These are phyloP conservation scores for Cladosporium sp. DNA, from an alignment of 2,329 filamentous ascomycete species.

Conservation along the genomic window DNA sequence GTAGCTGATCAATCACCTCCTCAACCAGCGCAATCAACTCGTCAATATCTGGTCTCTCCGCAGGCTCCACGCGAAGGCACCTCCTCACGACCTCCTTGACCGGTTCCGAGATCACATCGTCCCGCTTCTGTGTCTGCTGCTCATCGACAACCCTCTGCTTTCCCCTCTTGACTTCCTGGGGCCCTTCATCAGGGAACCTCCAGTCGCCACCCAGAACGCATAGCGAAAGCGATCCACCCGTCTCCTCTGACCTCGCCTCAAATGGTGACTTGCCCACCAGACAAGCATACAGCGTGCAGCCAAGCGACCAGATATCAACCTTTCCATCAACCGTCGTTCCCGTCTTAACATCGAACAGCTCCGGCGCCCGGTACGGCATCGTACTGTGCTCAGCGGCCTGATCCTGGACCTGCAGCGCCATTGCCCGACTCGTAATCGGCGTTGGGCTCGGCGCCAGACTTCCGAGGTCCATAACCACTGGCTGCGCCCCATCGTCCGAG, in stretches of 20 bases:
- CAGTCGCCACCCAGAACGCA: constrained; percentile 92
- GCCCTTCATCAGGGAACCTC: constrained; percentile 87
- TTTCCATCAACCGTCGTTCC: constrained; percentile 89
- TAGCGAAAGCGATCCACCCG: constrained; percentile 84
- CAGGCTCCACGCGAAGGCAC: constrained; percentile 80
- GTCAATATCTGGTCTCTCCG: constrained; percentile 79
- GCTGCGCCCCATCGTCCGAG: constrained; percentile 76
- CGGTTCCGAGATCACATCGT: constrained; percentile 63
- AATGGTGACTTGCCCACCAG: constrained; percentile 95
- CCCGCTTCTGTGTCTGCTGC: constrained; percentile 28
- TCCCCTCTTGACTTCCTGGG: constrained; percentile 49
- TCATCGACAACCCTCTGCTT: constrained; percentile 44
- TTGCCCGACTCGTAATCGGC: constrained; percentile 79
- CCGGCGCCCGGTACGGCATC: constrained; percentile 96
- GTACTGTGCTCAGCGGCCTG: constrained; percentile 92
- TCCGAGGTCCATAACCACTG: constrained; percentile 96
- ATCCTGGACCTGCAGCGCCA: constrained; percentile 89
- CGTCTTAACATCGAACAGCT: constrained; percentile 96
- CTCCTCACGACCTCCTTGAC: constrained; percentile 82
- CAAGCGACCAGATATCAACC: constrained; percentile 95
- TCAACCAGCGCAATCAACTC: constrained; percentile 77
- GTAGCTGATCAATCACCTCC: constrained; percentile 55
- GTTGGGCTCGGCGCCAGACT: constrained; percentile 83
- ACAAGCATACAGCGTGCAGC: constrained; percentile 96
- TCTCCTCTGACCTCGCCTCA: constrained; percentile 92